Base-by-base conservation (phyloP, 164 flowering plant species). In the Taxillus chinensis region DNA sequence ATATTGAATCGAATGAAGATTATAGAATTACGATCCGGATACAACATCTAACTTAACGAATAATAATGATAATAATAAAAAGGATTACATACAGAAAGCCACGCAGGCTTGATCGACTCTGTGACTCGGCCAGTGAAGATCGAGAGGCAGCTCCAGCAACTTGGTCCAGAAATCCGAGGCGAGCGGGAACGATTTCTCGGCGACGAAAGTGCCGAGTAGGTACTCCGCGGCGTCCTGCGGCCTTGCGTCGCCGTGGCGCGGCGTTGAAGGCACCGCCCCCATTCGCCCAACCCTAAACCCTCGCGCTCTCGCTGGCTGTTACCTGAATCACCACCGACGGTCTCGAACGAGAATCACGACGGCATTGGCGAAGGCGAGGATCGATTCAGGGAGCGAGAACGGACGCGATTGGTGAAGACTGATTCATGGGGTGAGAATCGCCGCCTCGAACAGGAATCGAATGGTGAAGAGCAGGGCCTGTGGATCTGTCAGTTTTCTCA, bases 211-310 rank as follows among this genome's bases (percentile, higher is more conserved):
- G 9, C 79, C 83, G 59, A 93, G 86, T 37, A 93, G 70, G 70
- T 80, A 80, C 73, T 86, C 98, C 52, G 88, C 92, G 71, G 90
- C 68, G 41, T 88, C 95, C 67, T 73, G 81, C 37, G 81, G 77
- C 75, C 76, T 76, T 58, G 69, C 60, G 45, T 71, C 71, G 64
- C 72, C 62, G 65, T 71, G 60, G 65, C 55, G 45, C 74, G 95
- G 92, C 68, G 95, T 83, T n/a, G 98, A 93, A 59, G 98, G 86
- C 52, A 74, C 88, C 8, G 78, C 83, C 37, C 96, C 98, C 98
- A 93, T 93, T 68, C 1, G 16, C 15, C 52, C 45, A 52, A 49
- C 39, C 38, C 51, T 48, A 48, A 48, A 48, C 9, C 51, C 51
- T 14, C 12, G 3, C 9, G n/a, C 8, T 12, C 3, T 7, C 39